Percentiles rank a stretch among this genome's conserved stretches.
Evolutionary conservation across 2,329 filamentous ascomycete species (phyloP).

Genomic region (Aspergillus calidoustus): DNA sequence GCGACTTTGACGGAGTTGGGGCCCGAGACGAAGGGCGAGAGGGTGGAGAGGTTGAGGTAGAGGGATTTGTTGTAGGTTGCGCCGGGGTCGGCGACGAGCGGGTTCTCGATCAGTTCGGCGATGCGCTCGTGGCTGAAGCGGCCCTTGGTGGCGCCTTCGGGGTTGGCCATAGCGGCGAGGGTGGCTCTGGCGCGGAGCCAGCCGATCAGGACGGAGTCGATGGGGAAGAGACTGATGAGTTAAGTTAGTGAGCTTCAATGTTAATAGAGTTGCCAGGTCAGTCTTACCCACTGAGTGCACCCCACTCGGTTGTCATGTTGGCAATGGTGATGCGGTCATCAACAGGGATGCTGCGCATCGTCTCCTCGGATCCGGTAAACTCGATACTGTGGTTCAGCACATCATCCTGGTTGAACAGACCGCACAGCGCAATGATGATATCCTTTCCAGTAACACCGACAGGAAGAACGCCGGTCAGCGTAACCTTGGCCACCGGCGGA

Average conservation of each 20-base stretch:
- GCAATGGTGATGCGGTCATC: constrained; percentile 71
- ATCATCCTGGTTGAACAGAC: constrained; percentile 82
- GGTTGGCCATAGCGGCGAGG: constrained; percentile 64
- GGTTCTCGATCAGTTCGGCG: constrained; percentile 72
- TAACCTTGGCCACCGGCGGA: constrained; percentile 81
- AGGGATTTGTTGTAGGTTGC: constrained; percentile 83
- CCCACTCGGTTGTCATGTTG: constrained; percentile 87
- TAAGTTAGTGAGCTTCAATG: constrained; percentile 14
- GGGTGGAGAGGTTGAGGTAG: constrained; percentile 76
- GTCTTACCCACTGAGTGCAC: constrained; percentile 56
- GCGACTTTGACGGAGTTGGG: constrained; percentile 91
- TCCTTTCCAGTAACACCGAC: constrained; percentile 89
- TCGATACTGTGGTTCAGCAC: constrained; percentile 92
- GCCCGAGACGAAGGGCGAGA: constrained; percentile 82
- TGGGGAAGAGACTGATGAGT: constrained; percentile 76
- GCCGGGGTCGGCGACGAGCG: constrained; percentile 71
- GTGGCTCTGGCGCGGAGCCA: constrained; percentile 83
- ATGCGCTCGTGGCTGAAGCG: constrained; percentile 71
- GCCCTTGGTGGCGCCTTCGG: constrained; percentile 54
- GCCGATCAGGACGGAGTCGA: constrained; percentile 70
- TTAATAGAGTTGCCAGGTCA: too few relatives aligned
- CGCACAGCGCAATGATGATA: constrained; percentile 86
- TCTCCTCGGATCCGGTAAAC: constrained; percentile 80
- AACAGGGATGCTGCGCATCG: constrained; percentile 71
- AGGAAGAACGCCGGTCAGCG: constrained; percentile 74